Conservation (phyloP, 2,329 filamentous ascomycete genomes). For the Ilyonectria sp. region DNA sequence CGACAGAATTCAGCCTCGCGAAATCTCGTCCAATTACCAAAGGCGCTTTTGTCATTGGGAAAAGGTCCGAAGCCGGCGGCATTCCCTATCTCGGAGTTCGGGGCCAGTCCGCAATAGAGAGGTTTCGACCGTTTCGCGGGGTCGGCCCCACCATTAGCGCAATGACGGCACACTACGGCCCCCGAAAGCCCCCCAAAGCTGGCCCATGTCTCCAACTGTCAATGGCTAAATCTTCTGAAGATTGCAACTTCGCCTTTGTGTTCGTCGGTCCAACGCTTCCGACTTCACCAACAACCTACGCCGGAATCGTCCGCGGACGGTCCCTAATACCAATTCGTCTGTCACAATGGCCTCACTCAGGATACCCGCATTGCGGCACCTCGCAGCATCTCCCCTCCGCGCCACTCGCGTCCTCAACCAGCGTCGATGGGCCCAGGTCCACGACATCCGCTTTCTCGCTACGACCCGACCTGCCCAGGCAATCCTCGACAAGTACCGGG, state of each 20-base stretch:
- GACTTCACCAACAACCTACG: conserved; percentile 12
- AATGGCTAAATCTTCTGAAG: conserved; percentile 35
- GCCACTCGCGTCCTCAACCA: conserved; percentile 65
- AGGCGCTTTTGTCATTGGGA: conserved; percentile 45
- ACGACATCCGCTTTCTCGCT: conserved; percentile 91
- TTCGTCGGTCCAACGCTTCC: conserved; percentile 1
- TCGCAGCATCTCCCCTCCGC: conserved; percentile 54
- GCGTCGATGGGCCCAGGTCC: conserved; percentile 90
- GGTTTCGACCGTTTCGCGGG: conserved; percentile 12
- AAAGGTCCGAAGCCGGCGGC: conserved; percentile 47
- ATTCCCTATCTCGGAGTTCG: conserved; percentile 13
- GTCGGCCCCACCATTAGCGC: conserved; percentile 40
- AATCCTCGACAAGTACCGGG: conserved; percentile 87
- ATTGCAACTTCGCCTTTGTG: background rate
- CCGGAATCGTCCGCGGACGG: conserved; percentile 19
- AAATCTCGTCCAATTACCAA: conserved; percentile 40
- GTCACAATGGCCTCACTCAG: conserved; percentile 64
- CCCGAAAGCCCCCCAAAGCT: conserved; percentile 18
- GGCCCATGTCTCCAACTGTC: conserved; percentile 30
- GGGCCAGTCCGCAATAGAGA: conserved; percentile 11
- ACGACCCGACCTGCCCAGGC: conserved; percentile 79
- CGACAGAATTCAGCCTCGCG: background rate
- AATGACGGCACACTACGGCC: conserved; percentile 42
- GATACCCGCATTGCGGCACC: conserved; percentile 64
- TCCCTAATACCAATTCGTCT: conserved; percentile 25